phyloP scores from a whole-genome alignment of 192 early-diverging fungal species.

The Phlyctochytrium planicorne region DNA sequence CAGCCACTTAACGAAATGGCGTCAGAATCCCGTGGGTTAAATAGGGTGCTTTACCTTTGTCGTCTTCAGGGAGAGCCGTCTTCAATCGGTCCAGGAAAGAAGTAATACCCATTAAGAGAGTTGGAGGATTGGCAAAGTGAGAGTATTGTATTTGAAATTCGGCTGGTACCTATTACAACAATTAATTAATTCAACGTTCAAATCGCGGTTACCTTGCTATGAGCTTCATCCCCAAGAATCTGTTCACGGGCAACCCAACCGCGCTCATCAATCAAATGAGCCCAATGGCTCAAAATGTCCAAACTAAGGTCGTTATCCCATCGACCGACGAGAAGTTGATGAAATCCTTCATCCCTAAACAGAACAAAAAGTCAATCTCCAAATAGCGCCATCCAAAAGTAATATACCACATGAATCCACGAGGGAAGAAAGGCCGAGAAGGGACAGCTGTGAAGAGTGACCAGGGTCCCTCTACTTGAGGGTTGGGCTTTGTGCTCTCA shows the following conservation, averaged over 20 bases:
- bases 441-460: conserved; percentile 81
- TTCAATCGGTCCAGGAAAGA: conserved; percentile 67
- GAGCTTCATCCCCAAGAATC: conserved; percentile 89
- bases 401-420: conserved; percentile 85
- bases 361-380: conserved; percentile 10
- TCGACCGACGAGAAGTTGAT: conserved; percentile 74
- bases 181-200: background rate
- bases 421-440: conserved; percentile 89
- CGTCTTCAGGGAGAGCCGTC: no score
- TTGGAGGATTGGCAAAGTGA: conserved; percentile 91
- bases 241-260: conserved; percentile 96
- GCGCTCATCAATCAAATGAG: conserved; percentile 65
- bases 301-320: conserved; percentile 89
- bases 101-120: conserved; percentile 69
- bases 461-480: conserved; percentile 62
- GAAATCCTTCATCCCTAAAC: conserved; percentile 89
- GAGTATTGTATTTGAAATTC: conserved; percentile 94
- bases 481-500: conserved; percentile 38
- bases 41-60: no score
- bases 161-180: conserved; percentile 50
- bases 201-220: conserved; percentile 63
- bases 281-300: conserved; percentile 81
- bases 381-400: background rate
- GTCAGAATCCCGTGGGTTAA: no score
- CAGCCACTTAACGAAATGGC: no score